Conservation (phyloP, 441 rosid species). For the Brassica hybrid region DNA sequence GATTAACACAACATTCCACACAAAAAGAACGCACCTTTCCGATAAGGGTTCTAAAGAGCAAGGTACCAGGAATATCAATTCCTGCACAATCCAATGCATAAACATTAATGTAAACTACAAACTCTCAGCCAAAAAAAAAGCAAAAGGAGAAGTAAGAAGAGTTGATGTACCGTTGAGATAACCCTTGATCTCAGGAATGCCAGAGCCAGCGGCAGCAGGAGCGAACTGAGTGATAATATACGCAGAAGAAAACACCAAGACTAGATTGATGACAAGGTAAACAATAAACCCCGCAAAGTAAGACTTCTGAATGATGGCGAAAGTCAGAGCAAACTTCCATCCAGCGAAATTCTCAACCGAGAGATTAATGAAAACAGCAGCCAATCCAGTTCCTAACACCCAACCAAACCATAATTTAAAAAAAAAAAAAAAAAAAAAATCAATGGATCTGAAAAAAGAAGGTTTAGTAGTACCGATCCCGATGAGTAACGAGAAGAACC, state of each 20-base stretch:
- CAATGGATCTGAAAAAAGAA: conserved; percentile 9
- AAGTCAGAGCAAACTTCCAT: conserved; percentile 87
- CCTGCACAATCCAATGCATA: conserved; percentile 53
- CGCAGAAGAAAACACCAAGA: conserved; percentile 86
- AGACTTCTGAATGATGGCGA: conserved; percentile 84
- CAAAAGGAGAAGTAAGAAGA: background rate
- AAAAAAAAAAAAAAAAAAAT: background rate
- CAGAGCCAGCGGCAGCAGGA: conserved; percentile 99
- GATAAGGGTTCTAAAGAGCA: conserved; percentile 93
- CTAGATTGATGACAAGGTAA: conserved; percentile 78
- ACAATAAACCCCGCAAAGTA: conserved; percentile 84
- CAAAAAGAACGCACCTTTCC: conserved; percentile 74
- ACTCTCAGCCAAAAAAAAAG: background rate
- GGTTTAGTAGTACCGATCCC: conserved; percentile 91
- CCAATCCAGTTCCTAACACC: conserved; percentile 82
- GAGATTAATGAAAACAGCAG: conserved; percentile 91
- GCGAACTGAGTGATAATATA: conserved; percentile 86
- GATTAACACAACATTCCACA: no score
- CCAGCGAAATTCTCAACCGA: conserved; percentile 99
- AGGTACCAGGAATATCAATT: conserved; percentile 87
- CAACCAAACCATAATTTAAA: conserved; percentile 3
- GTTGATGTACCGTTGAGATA: conserved; percentile 75
- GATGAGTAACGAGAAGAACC: conserved; percentile 96
- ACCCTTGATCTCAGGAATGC: conserved; percentile 98
- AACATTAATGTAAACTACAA: background rate